Evolutionary conservation across 192 early-diverging fungal species (phyloP), one percentile per base, ranked within the genome.

Genomic region (Lunasporangiospora selenospora): DNA sequence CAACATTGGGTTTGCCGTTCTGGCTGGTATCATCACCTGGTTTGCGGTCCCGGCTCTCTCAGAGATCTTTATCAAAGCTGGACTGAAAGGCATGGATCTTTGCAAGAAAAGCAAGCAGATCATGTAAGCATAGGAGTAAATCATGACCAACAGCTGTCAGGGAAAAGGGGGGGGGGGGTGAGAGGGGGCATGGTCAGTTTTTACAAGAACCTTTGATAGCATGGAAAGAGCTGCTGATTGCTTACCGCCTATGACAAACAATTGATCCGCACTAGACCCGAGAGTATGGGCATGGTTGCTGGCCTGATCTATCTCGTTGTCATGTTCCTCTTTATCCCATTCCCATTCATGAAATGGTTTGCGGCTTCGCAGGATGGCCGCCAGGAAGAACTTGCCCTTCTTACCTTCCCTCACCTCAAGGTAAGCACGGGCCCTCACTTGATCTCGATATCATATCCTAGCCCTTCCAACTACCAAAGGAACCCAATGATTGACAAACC

Each of bases 291-390:
- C 19, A 85, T 95, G 46, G 81, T 97, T 5, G 87, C 88, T 0
- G 96, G 93, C 15, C 83, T 92, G 23, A 82, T 97, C 23, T 99
- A 98, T 56, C 80, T 98, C 39, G 85, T 92, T 10, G 82, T 81
- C 12, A 84, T 98, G 60, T 95, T 98, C 65, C 41, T 96, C 26
- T 97, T 98, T 62, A 95, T 98, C 24, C 98, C 98, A 0, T 90
- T 94, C 23, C 96, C 94, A 11, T 99, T 99, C 70, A 84, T 93
- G 45, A 75, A 80, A 18, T 98, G 92, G 91, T 90, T 95, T 75
- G 59, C 63, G 53, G 82, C 71, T 18, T 40, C 53, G 12, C 32
- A 53, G n/a, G 66, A 57, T 43, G 75, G 57, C 24, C 37, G 71
- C 29, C 60, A 59, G 38, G 80, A 80, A 23, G 67, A 69, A 24